Base-by-base conservation (phyloP, 2,329 filamentous ascomycete species). In the Shiraia bambusicola region DNA sequence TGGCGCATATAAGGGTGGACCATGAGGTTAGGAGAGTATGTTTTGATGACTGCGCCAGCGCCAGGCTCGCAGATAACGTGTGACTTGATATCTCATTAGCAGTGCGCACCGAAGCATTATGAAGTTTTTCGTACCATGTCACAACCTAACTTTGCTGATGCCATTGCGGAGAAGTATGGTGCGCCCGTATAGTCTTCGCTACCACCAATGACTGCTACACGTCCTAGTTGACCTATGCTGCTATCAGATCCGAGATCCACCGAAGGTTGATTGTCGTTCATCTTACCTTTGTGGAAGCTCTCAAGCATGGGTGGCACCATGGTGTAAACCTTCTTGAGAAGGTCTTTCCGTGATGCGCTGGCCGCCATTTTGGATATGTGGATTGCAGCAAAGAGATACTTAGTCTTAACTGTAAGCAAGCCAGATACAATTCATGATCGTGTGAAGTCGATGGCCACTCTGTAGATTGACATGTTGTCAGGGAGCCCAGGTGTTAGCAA, bases 21-120 rank as follows among this genome's bases (percentile, higher is more conserved):
- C 92, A 98, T 98, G 19, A 98, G 78, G 67, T 97, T 96, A 2
- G 93, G 93, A 14, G 91, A 96, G 74, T 97, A 98, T 3, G 89
- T 88, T 75, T 98, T 98, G 72, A 98, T 95, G 27, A 96, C 91
- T 61, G 75, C 65, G 43, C 70, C 89, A 2, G 93, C 93, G 40
- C 81, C 86, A 8, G 88, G 89, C 46, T 95, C 95, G 76, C 93
- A 98, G 63, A 98, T 95, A 49, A 98, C 86, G 72, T 96, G 92
- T 51, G 86, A 89, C 89, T 89, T 39, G 4, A 16, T 11, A 15
- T 9, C 1, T 8, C 30, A 40, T 63, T 49, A 45, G 64, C 46
- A 41, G 22, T 33, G 34, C 50, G 41, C 26, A 38, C 7, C 25
- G 19, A 13, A 26, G 17, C 17, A 25, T 12, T 19, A 11, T 38